Evolutionary conservation across 768 basidiomycete genomes (phyloP), one percentile per base, ranked within the genome.

Genomic region (Zangia roseola): DNA sequence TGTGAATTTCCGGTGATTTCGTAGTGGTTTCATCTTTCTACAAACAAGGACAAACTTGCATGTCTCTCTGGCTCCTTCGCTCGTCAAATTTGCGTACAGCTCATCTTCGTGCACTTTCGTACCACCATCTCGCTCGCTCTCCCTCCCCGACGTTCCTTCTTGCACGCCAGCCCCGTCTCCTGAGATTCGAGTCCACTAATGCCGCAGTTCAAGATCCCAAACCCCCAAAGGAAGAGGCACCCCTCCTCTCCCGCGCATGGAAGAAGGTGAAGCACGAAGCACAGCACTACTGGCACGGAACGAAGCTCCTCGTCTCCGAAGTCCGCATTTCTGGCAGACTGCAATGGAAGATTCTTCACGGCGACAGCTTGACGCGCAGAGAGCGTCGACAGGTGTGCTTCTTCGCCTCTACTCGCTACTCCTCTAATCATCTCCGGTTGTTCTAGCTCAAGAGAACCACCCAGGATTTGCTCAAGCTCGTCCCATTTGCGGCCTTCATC

Each of bases 201-300:
- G 62, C 43, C 45, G 52, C 52, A 30, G 49, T 53, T 50, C 70
- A 24, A 16, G 80, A 81, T 50, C 57, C 64, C 25, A 84, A 80
- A 59, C 60, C 79, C 0, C 69, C 75, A 26, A 76, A 75, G 57
- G 74, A 78, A 35, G 65, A 72, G 36, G 64, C 69, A 0, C 76
- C 78, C 2, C 65, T 90, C 4, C 49, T 73, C 34, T 75, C 80
- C 10, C 77, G 94, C 33, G 80, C 80, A 7, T 97, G 95, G 95
- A 88, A 87, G 57, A 89, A 84, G 58, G 84, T 97, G 53, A 99
- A 97, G 73, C 91, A 97, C 61, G 97, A 97, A 69, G 93, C 86
- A 0, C 80, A 82, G 50, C 95, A 99, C 68, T 99, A 98, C 68
- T 98, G 94, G 94, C 86, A 94, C 54, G 95, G 97, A 10, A 80